These are phyloP conservation scores for Papiliotrema flavescens DNA, from an alignment of 1,284 basidiomycete species.

Conservation along the genomic window DNA sequence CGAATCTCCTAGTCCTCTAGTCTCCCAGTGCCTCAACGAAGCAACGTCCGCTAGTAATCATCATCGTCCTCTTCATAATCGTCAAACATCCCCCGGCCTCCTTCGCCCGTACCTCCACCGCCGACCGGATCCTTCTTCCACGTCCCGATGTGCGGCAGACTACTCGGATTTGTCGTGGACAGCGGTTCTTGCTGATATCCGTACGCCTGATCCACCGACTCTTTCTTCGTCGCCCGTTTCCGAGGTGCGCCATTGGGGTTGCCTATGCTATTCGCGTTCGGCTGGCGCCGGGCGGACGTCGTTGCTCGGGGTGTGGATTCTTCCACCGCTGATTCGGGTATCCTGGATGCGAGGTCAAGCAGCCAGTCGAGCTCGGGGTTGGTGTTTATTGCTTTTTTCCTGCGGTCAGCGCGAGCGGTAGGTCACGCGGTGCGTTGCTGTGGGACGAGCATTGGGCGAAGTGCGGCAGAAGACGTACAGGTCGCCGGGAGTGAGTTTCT, in stretches of 20 bases:
- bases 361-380: slow-evolving; percentile 92
- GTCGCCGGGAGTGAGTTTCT: slow-evolving; percentile 91
- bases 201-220: neutral
- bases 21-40: neutral
- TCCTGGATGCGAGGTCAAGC: slow-evolving; percentile 84
- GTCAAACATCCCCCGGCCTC: slow-evolving; percentile 42
- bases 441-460: no score
- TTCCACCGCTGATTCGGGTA: slow-evolving; percentile 64
- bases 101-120: slow-evolving; percentile 39
- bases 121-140: slow-evolving; percentile 58
- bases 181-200: neutral
- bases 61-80: slow-evolving; percentile 47
- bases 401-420: slow-evolving; percentile 43
- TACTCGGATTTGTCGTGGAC: slow-evolving; percentile 5
- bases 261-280: neutral
- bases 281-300: neutral
- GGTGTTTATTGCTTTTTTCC: slow-evolving; percentile 88
- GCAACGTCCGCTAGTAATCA: slow-evolving; percentile 26
- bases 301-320: neutral
- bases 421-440: no score
- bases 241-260: no score
- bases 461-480: slow-evolving; percentile 59
- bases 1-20: neutral
- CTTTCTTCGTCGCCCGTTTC: neutral
- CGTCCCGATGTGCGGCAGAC: slow-evolving; percentile 34